Conservation (phyloP, 2,329 filamentous ascomycete genomes). For the Trichoderma harzianum region DNA sequence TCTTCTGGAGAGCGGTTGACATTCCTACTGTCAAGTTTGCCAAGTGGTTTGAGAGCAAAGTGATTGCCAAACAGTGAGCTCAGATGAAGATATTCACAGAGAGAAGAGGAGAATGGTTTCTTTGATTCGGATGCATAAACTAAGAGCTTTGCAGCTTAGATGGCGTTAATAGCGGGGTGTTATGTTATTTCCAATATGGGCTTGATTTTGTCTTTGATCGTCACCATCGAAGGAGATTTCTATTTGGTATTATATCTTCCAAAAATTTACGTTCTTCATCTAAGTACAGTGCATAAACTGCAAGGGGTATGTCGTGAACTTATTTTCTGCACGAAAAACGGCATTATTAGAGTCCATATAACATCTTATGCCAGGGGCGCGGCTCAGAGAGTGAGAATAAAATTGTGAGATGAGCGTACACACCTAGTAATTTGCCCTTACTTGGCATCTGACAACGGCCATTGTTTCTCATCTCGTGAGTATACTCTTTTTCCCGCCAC, state of each 20-base stretch:
- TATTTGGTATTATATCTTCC: background rate
- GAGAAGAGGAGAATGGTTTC: background rate
- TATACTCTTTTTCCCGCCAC: constrained; percentile 56
- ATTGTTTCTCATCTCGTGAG: background rate
- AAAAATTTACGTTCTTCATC: background rate
- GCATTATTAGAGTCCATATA: background rate
- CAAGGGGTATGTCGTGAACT: background rate
- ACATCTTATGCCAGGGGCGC: background rate
- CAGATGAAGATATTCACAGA: background rate
- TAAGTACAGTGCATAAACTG: background rate
- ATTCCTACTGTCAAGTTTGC: constrained; percentile 54
- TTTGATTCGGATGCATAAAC: background rate
- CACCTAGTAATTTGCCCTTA: background rate
- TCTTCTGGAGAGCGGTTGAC: constrained; percentile 56
- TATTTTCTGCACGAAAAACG: background rate
- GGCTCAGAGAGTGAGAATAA: too few species aligned
- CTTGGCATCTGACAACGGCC: background rate
- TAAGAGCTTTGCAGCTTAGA: background rate
- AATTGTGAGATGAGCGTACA: background rate
- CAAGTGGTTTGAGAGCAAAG: constrained; percentile 51
- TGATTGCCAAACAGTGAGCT: constrained; percentile 31
- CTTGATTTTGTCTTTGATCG: background rate
- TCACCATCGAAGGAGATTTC: background rate
- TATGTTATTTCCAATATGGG: background rate
- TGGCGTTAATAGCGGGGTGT: constrained; percentile 11